A percentile compares a stretch with the other conserved stretches of the same genome.
These are phyloP conservation scores for Prototheca wickerhamii DNA, from an alignment of 163 green algal species.

Conservation along the genomic window DNA sequence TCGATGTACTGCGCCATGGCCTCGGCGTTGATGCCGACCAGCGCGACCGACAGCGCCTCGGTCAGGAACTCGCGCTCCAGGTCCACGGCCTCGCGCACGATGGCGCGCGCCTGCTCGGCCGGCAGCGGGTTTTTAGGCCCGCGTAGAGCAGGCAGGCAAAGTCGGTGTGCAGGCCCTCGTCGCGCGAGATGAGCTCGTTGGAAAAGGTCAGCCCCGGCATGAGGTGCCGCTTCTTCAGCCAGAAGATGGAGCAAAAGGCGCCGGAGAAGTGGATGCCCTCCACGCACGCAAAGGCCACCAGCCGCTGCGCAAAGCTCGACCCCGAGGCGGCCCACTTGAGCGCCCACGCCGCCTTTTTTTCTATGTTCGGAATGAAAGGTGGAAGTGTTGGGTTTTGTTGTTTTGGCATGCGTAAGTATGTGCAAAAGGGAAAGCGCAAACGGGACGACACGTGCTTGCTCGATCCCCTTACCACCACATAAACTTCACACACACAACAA, in stretches of 20 bases:
- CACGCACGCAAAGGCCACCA: conserved; percentile 90
- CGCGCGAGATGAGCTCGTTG: conserved; percentile 93
- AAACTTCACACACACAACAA: too few relatives aligned
- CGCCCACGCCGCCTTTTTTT: conserved; percentile 64
- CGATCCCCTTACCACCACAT: too few relatives aligned
- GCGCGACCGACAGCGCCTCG: conserved; percentile 56
- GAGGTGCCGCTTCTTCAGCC: conserved; percentile 83
- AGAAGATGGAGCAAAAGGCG: conserved; percentile 95
- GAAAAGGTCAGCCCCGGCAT: conserved; percentile 82
- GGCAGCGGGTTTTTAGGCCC: conserved; percentile 21
- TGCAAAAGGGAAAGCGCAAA: too few relatives aligned
- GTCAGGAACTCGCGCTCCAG: conserved; percentile 80
- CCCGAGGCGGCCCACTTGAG: conserved; percentile 39
- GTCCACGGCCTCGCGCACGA: conserved; percentile 68
- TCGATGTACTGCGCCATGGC: conserved; percentile 86
- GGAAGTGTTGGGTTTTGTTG: background rate
- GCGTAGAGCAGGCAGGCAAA: conserved; percentile 79
- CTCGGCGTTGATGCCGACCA: conserved; percentile 86
- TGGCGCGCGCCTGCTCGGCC: conserved; percentile 37
- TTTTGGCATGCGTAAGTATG: background rate
- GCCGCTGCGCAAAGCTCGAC: conserved; percentile 70
- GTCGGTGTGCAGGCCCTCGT: conserved; percentile 91
- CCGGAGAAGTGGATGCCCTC: conserved; percentile 95
- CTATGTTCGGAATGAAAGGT: background rate
- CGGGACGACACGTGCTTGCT: too few relatives aligned